Conservation (phyloP, 2,329 filamentous ascomycete species). For the Huntiella bhutanensis region DNA sequence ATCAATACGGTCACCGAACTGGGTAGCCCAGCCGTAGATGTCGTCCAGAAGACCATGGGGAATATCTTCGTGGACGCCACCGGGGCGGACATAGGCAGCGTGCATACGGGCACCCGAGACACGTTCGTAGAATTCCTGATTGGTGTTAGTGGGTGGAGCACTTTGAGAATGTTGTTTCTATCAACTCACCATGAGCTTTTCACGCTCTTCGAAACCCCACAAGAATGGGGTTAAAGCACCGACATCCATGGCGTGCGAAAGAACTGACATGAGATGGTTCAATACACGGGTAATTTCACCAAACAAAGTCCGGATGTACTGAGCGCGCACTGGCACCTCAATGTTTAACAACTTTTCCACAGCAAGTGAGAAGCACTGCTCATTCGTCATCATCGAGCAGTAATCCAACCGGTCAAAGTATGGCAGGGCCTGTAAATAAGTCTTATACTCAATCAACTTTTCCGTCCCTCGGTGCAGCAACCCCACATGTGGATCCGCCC, state of each 20-base stretch:
- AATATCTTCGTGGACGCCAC: constrained; percentile 90
- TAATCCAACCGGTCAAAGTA: constrained; percentile 99
- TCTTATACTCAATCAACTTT: constrained; percentile 99
- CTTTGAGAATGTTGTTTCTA: constrained; percentile 4
- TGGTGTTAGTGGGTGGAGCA: background rate
- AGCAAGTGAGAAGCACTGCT: constrained; percentile 88
- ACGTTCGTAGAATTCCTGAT: constrained; percentile 98
- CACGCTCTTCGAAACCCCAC: constrained; percentile 98
- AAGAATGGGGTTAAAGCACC: constrained; percentile 94
- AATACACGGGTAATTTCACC: constrained; percentile 83
- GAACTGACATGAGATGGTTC: constrained; percentile 95
- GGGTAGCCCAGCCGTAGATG: constrained; percentile 98
- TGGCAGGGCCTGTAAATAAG: constrained; percentile 89
- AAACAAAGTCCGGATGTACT: constrained; percentile 93
- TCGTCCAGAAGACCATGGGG: constrained; percentile 88
- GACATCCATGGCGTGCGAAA: constrained; percentile 98
- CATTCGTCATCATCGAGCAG: constrained; percentile 99
- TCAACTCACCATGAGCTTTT: constrained; percentile 84
- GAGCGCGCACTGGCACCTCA: constrained; percentile 85
- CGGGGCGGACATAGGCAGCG: constrained; percentile 88
- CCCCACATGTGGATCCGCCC: constrained; percentile 90
- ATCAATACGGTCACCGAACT: constrained; percentile 95
- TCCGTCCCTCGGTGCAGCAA: constrained; percentile 92
- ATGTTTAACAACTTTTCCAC: constrained; percentile 97
- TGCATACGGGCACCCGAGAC: constrained; percentile 95